Base-by-base conservation (phyloP, 495 filamentous ascomycete genomes). In the Trichocladium uniseriatum region DNA sequence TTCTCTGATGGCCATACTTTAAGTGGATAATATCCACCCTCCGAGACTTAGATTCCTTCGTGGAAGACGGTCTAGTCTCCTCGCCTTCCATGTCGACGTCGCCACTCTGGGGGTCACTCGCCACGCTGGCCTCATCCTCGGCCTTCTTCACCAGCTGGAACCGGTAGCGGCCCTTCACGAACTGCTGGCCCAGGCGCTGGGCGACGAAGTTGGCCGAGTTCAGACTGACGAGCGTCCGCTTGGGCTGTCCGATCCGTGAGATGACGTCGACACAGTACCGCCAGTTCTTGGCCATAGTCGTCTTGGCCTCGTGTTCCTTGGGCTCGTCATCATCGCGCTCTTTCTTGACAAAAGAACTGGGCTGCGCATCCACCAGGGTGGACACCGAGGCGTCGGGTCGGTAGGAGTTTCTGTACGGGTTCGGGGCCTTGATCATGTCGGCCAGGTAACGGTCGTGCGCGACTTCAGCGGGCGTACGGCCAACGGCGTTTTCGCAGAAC, bases 181-280 rank as follows among this genome's bases (percentile, higher is more conserved):
- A 52, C 49, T 59, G 56, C 50, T 69, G 54, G 21, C 75, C 75
- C 38, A 89, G 56, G 24, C 85, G 61, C 59, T 78, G 81, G 2
- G 83, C 78, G 7, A 87, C 82, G 55, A 86, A 81, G 51, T 86
- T 87, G 9, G 83, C 83, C 57, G 87, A 82, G 53, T 76, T 71
- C 51, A 88, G 63, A 47, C 71, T 82, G 22, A 88, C 83, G 8
- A 88, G 68, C 34, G 69, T 74, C 39, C 84, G 68, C 68, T 81
- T 84, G 24, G 52, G 43, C 19, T 44, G 48, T 11, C 28, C 38
- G 35, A 48, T 16, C 39, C 60, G 48, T 38, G 55, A 45, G 22
- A 66, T 38, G 37, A 38, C 48, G 19, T 69, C 61, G 41, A 55
- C 49, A 50, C 64, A 54, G 1, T 68, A 29, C 7, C 55, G 54